Base-by-base conservation (phyloP, 2,329 filamentous ascomycete species). In the Lithohypha guttulata region DNA sequence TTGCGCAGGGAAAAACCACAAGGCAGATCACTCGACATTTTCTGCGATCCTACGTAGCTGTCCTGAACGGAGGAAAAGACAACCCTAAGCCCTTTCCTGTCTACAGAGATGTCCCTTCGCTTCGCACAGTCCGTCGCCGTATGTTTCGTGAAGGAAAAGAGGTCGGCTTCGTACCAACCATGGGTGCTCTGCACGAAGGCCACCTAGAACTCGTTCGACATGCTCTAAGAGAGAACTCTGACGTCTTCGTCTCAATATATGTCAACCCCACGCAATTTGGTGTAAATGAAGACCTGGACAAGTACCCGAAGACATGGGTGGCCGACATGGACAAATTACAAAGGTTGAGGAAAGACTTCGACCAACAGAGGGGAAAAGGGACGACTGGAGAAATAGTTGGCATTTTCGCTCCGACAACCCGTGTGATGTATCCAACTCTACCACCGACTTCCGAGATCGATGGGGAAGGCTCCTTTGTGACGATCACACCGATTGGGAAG, bases 221-320 rank as follows among this genome's bases (percentile, higher is more conserved):
- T 51, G 91, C 91, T 2, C 87, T 87, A 1, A 68, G 70, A 33
- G 84, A 93, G 53, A 91, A 86, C 63, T 81, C 83, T 49, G 75
- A 86, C 51, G 83, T 96, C 41, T 79, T 95, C 45, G 83, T 98
- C 41, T 86, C 81, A 56, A 80, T 96, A 51, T 98, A 89, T 60
- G 83, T 98, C 55, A 98, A 98, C 60, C 91, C 91, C 3, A 91
- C 91, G 1, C 91, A 98, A 61, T 98, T 98, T 57, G 89, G 89
- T 21, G 67, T 84, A 15, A 74, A 78, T 41, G 91, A 98, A 61
- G 91, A 98, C 57, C 69, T 98, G 14, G 75, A 74, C 29, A 85
- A 79, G 47, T 98, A 98, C 59, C 91, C 91, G 0, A 79, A 84
- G 41, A 95, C 87, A 2, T 94, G 87, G 85, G 78, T 81, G 10